Base-by-base conservation (phyloP, 176 grass and related monocot genomes). In the Cenchrus americanus region DNA sequence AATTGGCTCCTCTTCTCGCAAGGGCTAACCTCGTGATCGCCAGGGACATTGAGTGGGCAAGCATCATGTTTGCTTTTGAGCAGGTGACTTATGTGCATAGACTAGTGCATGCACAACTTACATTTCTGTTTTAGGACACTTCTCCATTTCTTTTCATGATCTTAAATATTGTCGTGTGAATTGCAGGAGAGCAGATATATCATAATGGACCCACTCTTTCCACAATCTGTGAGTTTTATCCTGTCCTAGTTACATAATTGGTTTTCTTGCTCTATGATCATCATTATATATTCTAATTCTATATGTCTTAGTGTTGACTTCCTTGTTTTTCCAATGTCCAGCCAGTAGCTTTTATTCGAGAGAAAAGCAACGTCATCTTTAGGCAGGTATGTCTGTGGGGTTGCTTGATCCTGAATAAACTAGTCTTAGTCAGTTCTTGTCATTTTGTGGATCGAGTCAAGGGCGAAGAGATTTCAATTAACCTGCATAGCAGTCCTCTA, bases 21-120 rank as follows among this genome's bases (percentile, higher is more conserved):
- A 98, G 96, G 85, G 73, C 75, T 24, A 92, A 95, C 83, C 85
- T 98, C 64, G 70, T 98, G 80, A 90, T 98, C 53, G 91, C 89
- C 58, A 92, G 96, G 87, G 96, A 99, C 76, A 90, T 99, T 42
- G 96, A 99, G 71, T 99, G 96, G 96, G 96, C 91, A 48, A 99
- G 87, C 77, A 88, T 99, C 37, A 75, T 94, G 83, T 86, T 99
- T 75, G 67, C 96, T 80, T 99, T 99, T 8, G 96, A 98, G 81
- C 96, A 98, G 96, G 93, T 98, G 76, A 92, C 67, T 55, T 87
- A 65, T 84, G 12, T 88, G 11, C 81, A 14, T 40, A 62, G 34
- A n/a, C 30, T 6, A 76, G 23, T 85, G 6, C n/a, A 79, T 41
- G 3, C 18, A 8, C 64, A 73, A 34, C 6, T 66, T n/a, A 76